Percentiles rank a stretch among this genome's conserved stretches.
These are phyloP conservation scores for Dendrocalamus latiflorus DNA, from an alignment of 202 grass and related monocot genomes.

Conservation along the genomic window DNA sequence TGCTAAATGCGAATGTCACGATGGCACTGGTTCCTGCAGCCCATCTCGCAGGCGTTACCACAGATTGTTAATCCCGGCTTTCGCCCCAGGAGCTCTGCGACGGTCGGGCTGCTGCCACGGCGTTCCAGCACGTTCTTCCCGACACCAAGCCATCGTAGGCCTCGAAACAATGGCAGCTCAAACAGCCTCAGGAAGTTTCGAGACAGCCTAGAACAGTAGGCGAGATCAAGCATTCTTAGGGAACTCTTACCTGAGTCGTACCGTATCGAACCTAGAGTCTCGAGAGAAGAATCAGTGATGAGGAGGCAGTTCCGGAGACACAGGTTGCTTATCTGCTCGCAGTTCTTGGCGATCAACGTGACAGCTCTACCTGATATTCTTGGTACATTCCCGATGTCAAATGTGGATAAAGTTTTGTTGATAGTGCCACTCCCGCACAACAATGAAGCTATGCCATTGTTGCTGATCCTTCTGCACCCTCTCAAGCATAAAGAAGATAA, in stretches of 20 bases:
- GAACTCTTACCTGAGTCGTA: too few species aligned
- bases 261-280: too few species aligned
- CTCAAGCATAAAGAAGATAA: slow-evolving; percentile 74
- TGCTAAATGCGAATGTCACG: slow-evolving; percentile 33
- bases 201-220: slow-evolving; percentile 58
- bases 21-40: slow-evolving; percentile 71
- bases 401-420: slow-evolving; percentile 49
- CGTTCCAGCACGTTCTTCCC: slow-evolving; percentile 54
- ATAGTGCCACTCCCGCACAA: slow-evolving; percentile 52
- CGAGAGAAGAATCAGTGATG: too few species aligned
- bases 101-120: slow-evolving; percentile 39
- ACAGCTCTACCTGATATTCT: slow-evolving; percentile 67
- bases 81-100: slow-evolving; percentile 39
- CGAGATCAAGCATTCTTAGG: slow-evolving; percentile 87
- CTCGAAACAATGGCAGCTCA: slow-evolving; percentile 60
- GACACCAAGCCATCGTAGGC: slow-evolving; percentile 80
- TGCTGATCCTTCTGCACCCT: slow-evolving; percentile 78
- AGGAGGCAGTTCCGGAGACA: too few species aligned
- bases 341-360: too few species aligned
- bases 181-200: slow-evolving; percentile 52
- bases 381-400: slow-evolving; percentile 72
- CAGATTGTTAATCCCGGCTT: slow-evolving; percentile 71
- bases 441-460: slow-evolving; percentile 64
- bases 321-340: too few species aligned
- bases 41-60: slow-evolving; percentile 61